These are phyloP conservation scores for Sodiomyces alkalinus DNA, from an alignment of 2,329 filamentous ascomycete species.

Conservation along the genomic window DNA sequence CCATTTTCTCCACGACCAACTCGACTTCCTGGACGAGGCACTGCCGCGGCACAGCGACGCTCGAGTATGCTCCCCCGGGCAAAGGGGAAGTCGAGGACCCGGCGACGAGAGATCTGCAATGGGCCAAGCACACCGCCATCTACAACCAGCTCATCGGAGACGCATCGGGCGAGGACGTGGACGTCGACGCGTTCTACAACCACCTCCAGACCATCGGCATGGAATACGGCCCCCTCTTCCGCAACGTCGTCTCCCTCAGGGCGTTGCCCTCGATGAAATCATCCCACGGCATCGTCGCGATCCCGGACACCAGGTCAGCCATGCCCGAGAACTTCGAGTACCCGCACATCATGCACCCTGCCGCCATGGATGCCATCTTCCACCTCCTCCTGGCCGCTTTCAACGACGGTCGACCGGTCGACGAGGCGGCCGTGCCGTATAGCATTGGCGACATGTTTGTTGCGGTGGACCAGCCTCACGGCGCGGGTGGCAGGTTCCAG, in stretches of 20 bases:
- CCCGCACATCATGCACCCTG: conserved; percentile 16
- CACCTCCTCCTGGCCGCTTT: conserved; percentile 8
- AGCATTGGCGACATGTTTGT: conserved; percentile 2
- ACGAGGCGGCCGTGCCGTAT: conserved; percentile 3
- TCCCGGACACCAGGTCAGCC: conserved; percentile 7
- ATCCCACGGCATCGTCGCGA: conserved; percentile 1
- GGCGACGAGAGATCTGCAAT: no score
- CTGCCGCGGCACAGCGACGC: no score
- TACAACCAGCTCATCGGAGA: no score
- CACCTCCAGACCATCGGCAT: conserved; percentile 6
- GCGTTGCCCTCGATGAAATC: conserved; percentile 1
- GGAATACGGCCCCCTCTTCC: conserved; percentile 8
- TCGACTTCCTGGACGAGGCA: no score
- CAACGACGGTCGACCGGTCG: conserved; percentile 2
- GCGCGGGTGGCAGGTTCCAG: neutral
- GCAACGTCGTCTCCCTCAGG: conserved; percentile 2
- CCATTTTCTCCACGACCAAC: no score
- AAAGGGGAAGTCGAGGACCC: no score
- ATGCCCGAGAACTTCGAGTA: conserved; percentile 16
- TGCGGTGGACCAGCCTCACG: conserved; percentile 1
- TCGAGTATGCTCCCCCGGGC: no score
- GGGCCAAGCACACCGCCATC: no score
- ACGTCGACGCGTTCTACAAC: conserved; percentile 7
- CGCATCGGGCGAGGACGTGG: neutral
- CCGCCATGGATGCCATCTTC: conserved; percentile 15